Percentiles rank a stretch among this genome's conserved stretches.
phyloP scores from a whole-genome alignment of 2,329 filamentous ascomycete species.

The Aspergillus pseudoterreus region DNA sequence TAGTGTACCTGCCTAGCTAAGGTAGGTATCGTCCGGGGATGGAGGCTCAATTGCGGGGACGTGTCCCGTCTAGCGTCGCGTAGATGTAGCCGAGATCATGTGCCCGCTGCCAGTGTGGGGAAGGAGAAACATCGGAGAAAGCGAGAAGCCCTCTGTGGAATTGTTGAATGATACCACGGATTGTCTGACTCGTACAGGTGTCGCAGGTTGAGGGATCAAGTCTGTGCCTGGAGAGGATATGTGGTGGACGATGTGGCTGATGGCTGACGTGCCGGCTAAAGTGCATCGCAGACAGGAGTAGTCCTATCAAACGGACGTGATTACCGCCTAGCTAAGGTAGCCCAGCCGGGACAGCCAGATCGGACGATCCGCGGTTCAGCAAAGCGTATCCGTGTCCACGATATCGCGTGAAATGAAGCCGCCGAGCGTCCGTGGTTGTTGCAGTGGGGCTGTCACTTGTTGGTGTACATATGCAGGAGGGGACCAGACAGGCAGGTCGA shows the following conservation, averaged over 20 bases:
- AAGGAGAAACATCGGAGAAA: neutral
- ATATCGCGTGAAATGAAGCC: slow-evolving; percentile 6
- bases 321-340: neutral
- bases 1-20: neutral
- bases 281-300: too few species aligned
- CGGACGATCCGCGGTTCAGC: slow-evolving; percentile 4
- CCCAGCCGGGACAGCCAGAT: slow-evolving; percentile 6
- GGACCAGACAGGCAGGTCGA: too few species aligned
- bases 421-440: slow-evolving; percentile 4
- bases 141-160: too few species aligned
- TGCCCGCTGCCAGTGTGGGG: slow-evolving; percentile 5
- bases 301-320: neutral
- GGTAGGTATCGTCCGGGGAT: slow-evolving; percentile 8
- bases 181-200: too few species aligned
- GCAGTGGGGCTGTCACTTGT: neutral
- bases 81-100: slow-evolving; percentile 12
- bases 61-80: neutral
- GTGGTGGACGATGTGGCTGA: too few species aligned
- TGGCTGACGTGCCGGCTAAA: too few species aligned
- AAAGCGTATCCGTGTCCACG: slow-evolving; percentile 4
- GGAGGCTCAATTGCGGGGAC: slow-evolving; percentile 14
- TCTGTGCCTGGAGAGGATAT: too few species aligned
- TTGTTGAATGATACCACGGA: too few species aligned
- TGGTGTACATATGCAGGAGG: neutral
- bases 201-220: too few species aligned